A percentile compares a stretch with the other conserved stretches of the same genome.
Conservation (phyloP, 345 rosid species). For the Hypericum perforatum region DNA sequence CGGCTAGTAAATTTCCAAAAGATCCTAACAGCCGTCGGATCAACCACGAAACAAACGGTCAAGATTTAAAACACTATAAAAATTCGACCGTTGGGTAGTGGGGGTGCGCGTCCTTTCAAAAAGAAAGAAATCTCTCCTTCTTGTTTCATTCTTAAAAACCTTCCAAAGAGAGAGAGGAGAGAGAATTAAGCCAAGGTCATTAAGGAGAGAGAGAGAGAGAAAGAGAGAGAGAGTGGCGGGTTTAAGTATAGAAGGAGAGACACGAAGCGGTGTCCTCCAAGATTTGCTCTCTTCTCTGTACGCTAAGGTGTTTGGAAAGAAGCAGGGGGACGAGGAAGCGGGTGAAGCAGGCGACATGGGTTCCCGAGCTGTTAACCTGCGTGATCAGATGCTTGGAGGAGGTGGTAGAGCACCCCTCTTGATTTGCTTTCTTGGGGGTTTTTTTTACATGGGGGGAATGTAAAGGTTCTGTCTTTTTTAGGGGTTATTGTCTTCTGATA, state of each 20-base stretch:
- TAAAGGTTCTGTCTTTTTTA: too few relatives aligned
- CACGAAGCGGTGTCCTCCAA: conserved; percentile 54
- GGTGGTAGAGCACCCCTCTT: neutral
- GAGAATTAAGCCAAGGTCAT: neutral
- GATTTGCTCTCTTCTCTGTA: conserved; percentile 47
- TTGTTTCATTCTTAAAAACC: neutral
- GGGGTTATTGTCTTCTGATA: too few relatives aligned
- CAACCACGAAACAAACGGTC: conserved; percentile 14
- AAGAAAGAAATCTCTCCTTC: neutral
- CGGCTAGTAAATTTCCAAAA: neutral
- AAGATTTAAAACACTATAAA: conserved; percentile 4
- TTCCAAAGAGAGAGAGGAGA: conserved; percentile 6
- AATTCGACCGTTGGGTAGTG: conserved; percentile 34
- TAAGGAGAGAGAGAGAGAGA: conserved; percentile 4
- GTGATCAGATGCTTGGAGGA: conserved; percentile 27
- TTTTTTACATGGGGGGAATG: neutral
- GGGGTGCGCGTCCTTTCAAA: conserved; percentile 9
- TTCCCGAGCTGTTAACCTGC: conserved; percentile 29
- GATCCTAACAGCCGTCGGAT: conserved; percentile 19
- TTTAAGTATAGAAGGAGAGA: conserved; percentile 27
- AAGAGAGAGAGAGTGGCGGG: conserved; percentile 39
- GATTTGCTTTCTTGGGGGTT: neutral
- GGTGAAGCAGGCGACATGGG: conserved; percentile 31
- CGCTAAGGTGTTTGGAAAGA: conserved; percentile 37
- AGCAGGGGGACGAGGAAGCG: conserved; percentile 15